A percentile compares a stretch with the other conserved stretches of the same genome.
These are phyloP conservation scores for Megacollybia marginata DNA, from an alignment of 768 basidiomycete genomes.

Conservation along the genomic window DNA sequence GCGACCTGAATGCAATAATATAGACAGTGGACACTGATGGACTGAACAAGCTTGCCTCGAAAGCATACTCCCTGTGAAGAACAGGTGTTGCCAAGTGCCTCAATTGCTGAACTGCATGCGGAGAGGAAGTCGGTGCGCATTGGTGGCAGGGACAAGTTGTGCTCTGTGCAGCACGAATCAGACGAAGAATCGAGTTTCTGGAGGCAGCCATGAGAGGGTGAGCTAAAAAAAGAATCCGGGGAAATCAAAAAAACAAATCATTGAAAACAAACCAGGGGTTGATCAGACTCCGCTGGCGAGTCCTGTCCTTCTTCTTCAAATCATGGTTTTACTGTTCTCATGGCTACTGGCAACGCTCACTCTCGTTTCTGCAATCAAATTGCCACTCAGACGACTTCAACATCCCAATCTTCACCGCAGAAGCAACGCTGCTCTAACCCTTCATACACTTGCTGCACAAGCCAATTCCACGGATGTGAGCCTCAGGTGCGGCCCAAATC, in stretches of 20 bases:
- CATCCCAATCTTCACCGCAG: background rate
- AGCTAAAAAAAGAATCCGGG: conserved; percentile 5
- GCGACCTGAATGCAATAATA: conserved; percentile 47
- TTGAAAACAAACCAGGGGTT: background rate
- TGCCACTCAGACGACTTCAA: conserved; percentile 38
- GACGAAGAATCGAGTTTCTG: conserved; percentile 58
- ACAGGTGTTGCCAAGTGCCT: conserved; percentile 69
- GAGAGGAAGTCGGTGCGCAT: conserved; percentile 36
- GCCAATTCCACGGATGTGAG: conserved; percentile 27
- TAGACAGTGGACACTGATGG: background rate
- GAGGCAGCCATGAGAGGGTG: conserved; percentile 38
- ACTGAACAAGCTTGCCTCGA: conserved; percentile 48
- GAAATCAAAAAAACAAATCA: conserved; percentile 4
- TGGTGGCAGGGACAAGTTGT: conserved; percentile 77
- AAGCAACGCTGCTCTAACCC: background rate
- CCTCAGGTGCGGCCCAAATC: conserved; percentile 30
- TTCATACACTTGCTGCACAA: background rate
- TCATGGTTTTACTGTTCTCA: background rate
- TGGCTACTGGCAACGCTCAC: conserved; percentile 18
- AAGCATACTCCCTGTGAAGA: conserved; percentile 63
- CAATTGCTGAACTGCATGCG: conserved; percentile 50
- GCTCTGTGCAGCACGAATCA: conserved; percentile 71
- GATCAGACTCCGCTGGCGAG: too few species aligned
- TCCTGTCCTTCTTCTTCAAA: conserved; percentile 8
- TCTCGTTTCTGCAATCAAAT: conserved; percentile 35